Evolutionary conservation across 305 asterid species (phyloP).

Genomic region (Lippia alba): DNA sequence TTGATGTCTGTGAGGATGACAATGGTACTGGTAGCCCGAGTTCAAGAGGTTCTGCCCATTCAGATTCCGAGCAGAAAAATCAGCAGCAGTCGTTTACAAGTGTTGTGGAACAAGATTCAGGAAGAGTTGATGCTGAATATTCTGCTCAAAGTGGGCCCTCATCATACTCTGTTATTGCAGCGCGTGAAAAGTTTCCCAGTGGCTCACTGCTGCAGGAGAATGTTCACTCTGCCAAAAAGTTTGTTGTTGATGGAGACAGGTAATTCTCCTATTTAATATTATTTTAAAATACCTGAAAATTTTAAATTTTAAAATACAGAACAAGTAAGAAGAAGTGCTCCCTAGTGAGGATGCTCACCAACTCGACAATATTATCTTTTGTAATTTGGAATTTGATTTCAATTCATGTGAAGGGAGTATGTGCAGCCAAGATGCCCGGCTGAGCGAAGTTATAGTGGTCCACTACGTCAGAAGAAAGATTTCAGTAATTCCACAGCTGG

Average conservation of each 20-base stretch:
- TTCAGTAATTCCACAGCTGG: constrained; percentile 55
- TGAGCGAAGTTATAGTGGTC: constrained; percentile 83
- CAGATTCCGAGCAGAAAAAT: constrained; percentile 50
- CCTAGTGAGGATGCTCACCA: too few relatives aligned
- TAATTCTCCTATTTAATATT: constrained; percentile 35
- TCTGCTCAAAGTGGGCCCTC: constrained; percentile 56
- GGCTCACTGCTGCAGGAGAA: constrained; percentile 69
- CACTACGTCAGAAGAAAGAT: constrained; percentile 81
- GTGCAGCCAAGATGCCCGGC: constrained; percentile 55
- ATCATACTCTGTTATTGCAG: constrained; percentile 46
- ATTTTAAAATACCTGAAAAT: too few relatives aligned
- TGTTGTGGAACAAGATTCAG: constrained; percentile 52
- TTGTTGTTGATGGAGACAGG: constrained; percentile 81
- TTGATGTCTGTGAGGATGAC: constrained; percentile 86
- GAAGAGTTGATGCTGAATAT: constrained; percentile 50
- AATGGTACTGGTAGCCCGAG: constrained; percentile 64
- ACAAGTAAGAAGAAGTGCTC: too few relatives aligned
- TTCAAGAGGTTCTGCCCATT: constrained; percentile 50
- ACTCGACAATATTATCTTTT: background rate
- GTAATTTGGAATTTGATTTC: constrained; percentile 19
- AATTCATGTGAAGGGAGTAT: constrained; percentile 63
- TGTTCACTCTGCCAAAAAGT: constrained; percentile 56
- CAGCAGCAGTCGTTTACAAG: constrained; percentile 41
- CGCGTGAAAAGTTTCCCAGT: constrained; percentile 54
- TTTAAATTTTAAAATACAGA: too few relatives aligned